These are phyloP conservation scores for Cicer cuneatum DNA, from an alignment of 306 rosid species.

Conservation along the genomic window DNA sequence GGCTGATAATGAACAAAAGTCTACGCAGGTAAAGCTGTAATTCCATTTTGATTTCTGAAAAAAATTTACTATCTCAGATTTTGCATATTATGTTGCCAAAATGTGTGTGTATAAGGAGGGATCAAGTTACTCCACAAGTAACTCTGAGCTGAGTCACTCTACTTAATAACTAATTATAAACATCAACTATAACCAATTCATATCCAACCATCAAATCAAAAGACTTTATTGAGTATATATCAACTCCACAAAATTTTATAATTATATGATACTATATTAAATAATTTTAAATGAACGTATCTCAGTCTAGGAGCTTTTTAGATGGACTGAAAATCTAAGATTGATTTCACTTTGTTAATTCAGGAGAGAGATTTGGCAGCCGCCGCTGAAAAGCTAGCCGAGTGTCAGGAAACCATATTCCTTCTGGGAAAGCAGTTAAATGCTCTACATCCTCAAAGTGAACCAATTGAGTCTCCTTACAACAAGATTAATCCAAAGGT, in stretches of 20 bases:
- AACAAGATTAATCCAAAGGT: constrained; percentile 60
- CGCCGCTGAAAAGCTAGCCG: constrained; percentile 94
- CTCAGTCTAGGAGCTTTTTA: constrained; percentile 16
- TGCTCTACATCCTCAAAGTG: constrained; percentile 76
- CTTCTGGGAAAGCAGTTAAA: constrained; percentile 95
- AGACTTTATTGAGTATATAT: too few relatives aligned
- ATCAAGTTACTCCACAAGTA: too few relatives aligned
- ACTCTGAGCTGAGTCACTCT: too few relatives aligned
- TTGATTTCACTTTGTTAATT: constrained; percentile 36
- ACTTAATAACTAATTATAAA: too few relatives aligned
- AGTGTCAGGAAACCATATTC: constrained; percentile 97
- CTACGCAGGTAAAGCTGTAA: constrained; percentile 63
- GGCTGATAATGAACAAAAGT: constrained; percentile 59
- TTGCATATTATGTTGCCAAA: neutral
- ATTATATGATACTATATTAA: too few relatives aligned
- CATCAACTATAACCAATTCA: too few relatives aligned
- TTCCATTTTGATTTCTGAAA: constrained; percentile 19
- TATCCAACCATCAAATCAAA: too few relatives aligned
- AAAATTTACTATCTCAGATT: constrained; percentile 21
- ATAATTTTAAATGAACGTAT: constrained; percentile 11
- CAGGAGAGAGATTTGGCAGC: constrained; percentile 87
- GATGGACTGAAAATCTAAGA: constrained; percentile 32
- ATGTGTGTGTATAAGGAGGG: neutral
- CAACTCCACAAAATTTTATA: too few relatives aligned
- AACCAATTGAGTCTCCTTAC: constrained; percentile 58